Evolutionary conservation across 768 basidiomycete species (phyloP).

Genomic region (Fomitopsis pulvina): DNA sequence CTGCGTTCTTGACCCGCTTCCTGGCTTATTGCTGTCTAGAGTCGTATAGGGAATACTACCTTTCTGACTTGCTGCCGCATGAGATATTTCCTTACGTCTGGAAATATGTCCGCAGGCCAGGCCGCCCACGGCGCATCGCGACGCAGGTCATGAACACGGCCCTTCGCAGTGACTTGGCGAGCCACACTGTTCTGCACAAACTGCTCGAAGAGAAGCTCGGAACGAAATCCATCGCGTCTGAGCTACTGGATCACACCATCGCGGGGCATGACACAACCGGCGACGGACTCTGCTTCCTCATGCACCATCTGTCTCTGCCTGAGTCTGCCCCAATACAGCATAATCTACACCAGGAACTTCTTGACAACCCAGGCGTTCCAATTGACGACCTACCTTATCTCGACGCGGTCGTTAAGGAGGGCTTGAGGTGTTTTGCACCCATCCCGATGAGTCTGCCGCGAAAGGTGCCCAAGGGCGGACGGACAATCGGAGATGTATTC

Average conservation of each 20-base stretch:
- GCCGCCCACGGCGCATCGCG: conserved; percentile 4
- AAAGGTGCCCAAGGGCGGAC: conserved; percentile 79
- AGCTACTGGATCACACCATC: conserved; percentile 18
- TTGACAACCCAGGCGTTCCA: conserved; percentile 67
- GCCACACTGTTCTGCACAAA: conserved; percentile 16
- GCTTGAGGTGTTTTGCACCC: conserved; percentile 83
- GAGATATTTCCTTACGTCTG: not conserved
- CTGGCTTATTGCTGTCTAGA: conserved; percentile 1
- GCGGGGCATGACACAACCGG: conserved; percentile 19
- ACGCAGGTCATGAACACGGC: conserved; percentile 11
- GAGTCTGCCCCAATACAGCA: conserved; percentile 7
- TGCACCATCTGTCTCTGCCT: conserved; percentile 18
- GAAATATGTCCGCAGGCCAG: not conserved
- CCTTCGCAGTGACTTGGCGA: conserved; percentile 7
- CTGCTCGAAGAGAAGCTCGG: conserved; percentile 5
- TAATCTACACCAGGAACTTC: conserved; percentile 14
- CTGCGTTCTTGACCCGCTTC: no score
- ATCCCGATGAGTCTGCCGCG: conserved; percentile 95
- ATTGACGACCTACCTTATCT: conserved; percentile 91
- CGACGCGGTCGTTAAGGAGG: conserved; percentile 89
- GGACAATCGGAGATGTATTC: conserved; percentile 79
- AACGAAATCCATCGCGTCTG: conserved; percentile 10
- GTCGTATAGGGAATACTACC: conserved; percentile 11
- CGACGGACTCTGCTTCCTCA: conserved; percentile 19
- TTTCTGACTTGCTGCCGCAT: not conserved